Conservation (phyloP, 1,284 basidiomycete genomes). For the Leucoagaricus sp. region DNA sequence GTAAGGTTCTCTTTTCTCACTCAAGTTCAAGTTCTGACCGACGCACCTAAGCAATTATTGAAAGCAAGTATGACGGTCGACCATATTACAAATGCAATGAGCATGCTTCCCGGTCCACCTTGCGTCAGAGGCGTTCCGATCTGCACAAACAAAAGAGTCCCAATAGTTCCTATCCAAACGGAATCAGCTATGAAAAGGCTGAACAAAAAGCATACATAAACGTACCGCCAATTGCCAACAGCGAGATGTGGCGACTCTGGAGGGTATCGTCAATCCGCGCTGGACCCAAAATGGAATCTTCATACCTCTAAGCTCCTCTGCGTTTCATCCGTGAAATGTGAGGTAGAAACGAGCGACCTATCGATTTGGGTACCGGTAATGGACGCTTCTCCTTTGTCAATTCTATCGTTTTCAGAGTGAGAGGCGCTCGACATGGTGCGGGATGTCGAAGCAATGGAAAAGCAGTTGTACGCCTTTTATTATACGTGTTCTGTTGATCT, state of each 20-base stretch:
- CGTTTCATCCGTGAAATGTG: not conserved
- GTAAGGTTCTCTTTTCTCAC: too few relatives aligned
- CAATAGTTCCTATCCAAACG: conserved; percentile 38
- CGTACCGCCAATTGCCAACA: conserved; percentile 48
- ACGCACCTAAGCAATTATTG: conserved; percentile 44
- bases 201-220: not conserved
- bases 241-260: conserved; percentile 48
- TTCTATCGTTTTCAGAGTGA: not conserved
- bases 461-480: not conserved
- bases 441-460: not conserved
- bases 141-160: conserved; percentile 49
- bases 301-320: not conserved
- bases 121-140: conserved; percentile 43
- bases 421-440: not conserved
- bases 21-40: too few relatives aligned
- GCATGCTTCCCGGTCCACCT: conserved; percentile 47
- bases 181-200: not conserved
- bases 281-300: too few relatives aligned
- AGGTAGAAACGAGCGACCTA: not conserved
- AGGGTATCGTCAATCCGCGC: not conserved
- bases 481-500: not conserved
- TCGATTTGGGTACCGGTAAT: not conserved
- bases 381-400: not conserved
- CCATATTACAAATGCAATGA: conserved; percentile 47
- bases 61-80: conserved; percentile 45